Percentiles rank a stretch among this genome's conserved stretches.
Conservation (phyloP, 352 stramenopile species). For the Pythium sukuiense region DNA sequence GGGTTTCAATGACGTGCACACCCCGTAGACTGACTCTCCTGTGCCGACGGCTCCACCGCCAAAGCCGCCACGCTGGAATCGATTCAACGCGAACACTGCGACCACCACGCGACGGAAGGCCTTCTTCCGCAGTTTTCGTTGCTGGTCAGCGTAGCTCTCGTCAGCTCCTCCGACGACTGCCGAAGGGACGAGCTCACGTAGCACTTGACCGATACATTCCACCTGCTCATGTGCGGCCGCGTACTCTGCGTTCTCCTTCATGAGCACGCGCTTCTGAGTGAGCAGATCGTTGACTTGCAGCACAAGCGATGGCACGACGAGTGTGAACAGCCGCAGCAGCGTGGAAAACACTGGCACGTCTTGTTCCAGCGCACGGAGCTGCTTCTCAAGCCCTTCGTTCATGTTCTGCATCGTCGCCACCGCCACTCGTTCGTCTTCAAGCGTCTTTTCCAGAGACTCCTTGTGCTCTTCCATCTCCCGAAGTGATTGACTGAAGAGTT, state of each 20-base stretch:
- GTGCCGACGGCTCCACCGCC: conserved; percentile 3
- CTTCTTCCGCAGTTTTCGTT: not conserved
- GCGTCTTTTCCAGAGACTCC: conserved; percentile 24
- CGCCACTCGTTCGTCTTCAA: conserved; percentile 31
- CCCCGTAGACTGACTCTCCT: conserved; percentile 31
- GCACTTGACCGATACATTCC: conserved; percentile 59
- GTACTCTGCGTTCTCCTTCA: conserved; percentile 50
- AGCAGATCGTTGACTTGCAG: conserved; percentile 70
- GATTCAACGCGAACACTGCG: conserved; percentile 70
- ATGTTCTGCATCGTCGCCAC: conserved; percentile 18
- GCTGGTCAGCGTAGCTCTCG: conserved; percentile 17
- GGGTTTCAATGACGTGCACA: conserved; percentile 43
- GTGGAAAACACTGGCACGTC: conserved; percentile 48
- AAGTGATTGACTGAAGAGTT: conserved; percentile 32
- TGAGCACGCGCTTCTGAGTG: conserved; percentile 55
- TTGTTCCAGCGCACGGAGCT: conserved; percentile 37
- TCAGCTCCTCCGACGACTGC: not conserved
- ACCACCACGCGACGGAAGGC: conserved; percentile 55
- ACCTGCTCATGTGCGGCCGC: conserved; percentile 46
- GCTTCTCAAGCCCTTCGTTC: conserved; percentile 31
- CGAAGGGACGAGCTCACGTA: conserved; percentile 53
- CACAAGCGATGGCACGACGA: conserved; percentile 55
- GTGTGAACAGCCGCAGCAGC: conserved; percentile 58
- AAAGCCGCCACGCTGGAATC: conserved; percentile 41
- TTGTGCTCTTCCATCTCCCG: conserved; percentile 45